Base-by-base conservation (phyloP, 768 basidiomycete species). In the Hortiboletus campestris region DNA sequence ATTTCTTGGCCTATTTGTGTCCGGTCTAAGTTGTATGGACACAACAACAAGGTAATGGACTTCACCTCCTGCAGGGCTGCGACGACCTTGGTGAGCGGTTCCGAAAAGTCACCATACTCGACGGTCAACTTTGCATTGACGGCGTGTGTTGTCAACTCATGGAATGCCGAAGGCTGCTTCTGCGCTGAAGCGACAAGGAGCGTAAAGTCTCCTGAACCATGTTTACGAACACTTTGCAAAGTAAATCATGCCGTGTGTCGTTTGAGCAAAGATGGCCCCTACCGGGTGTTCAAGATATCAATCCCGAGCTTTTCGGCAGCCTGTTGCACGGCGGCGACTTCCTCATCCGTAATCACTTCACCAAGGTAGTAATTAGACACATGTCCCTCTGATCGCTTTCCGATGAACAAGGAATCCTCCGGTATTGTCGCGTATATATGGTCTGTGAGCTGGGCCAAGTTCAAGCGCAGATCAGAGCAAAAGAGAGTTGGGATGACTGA, bases 301-400 rank as follows among this genome's bases (percentile, higher is more conserved):
- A 94, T 68, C n/a, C 79, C 82, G 29, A 88, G 76, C 57, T 82
- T 83, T 71, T 94, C 93, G 3, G 89, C 86, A 1, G 84, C 84
- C 9, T 75, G 76, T 68, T 94, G 92, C 22, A 94, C 81, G 1
- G 80, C 78, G 22, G 84, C 83, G 7, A 93, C 90, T 66, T 94
- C 93, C 0, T 83, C 82, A 56, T 92, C 88, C n/a, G 80, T 78
- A 20, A 88, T 83, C 11, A 80, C 67, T 56, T 88, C 79, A 1
- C 90, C 91, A 28, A 86, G 82, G 66, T 95, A 95, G 70, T 94
- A 95, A 67, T 92, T 91, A 31, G 86, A 89, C 49, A 91, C 67
- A 56, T 94, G 90, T 1, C 92, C 92, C 20, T 83, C 76, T 50
- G 72, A 77, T 42, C 85, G 88, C 68, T 94, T 93, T 49, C 92